These are phyloP conservation scores for Pseudogymnoascus verrucosus DNA, from an alignment of 2,329 filamentous ascomycete species.

Conservation along the genomic window DNA sequence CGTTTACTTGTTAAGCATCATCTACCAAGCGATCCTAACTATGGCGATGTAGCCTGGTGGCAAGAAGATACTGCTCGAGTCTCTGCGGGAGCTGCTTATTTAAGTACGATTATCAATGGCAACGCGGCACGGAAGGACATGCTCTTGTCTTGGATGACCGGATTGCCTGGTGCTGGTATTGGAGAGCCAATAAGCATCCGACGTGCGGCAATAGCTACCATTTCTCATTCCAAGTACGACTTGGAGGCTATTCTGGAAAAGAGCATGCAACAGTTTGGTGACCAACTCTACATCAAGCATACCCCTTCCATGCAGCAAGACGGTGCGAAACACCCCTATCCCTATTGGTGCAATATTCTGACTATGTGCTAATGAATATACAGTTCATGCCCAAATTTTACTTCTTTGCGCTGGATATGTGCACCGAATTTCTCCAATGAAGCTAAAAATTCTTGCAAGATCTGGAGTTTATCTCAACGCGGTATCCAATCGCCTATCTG, in stretches of 20 bases:
- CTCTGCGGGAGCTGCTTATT: conserved; percentile 49
- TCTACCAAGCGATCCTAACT: conserved; percentile 19
- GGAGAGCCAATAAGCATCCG: conserved; percentile 58
- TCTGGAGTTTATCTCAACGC: conserved; percentile 66
- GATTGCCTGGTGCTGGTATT: conserved; percentile 54
- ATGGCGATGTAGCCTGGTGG: conserved; percentile 26
- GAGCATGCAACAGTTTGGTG: conserved; percentile 67
- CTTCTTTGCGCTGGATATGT: conserved; percentile 72
- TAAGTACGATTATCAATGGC: conserved; percentile 42
- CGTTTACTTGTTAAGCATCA: conserved; percentile 23
- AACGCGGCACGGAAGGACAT: conserved; percentile 43
- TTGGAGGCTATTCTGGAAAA: conserved; percentile 57
- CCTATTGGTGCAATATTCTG: conserved; percentile 10
- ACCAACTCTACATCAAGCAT: conserved; percentile 80
- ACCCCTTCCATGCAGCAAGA: conserved; percentile 81
- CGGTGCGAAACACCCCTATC: conserved; percentile 41
- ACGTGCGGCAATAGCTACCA: conserved; percentile 53
- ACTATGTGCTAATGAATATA: conserved; percentile 21
- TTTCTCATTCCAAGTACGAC: conserved; percentile 43
- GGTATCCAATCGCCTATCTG: conserved; percentile 76
- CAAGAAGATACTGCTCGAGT: conserved; percentile 32
- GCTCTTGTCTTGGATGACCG: conserved; percentile 57
- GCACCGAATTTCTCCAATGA: conserved; percentile 55
- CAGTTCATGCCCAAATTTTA: conserved; percentile 72
- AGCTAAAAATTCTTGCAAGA: conserved; percentile 60